Percentiles rank a stretch among this genome's conserved stretches.
phyloP scores from a whole-genome alignment of 2,329 filamentous ascomycete genomes.

The Neurospora crassa region DNA sequence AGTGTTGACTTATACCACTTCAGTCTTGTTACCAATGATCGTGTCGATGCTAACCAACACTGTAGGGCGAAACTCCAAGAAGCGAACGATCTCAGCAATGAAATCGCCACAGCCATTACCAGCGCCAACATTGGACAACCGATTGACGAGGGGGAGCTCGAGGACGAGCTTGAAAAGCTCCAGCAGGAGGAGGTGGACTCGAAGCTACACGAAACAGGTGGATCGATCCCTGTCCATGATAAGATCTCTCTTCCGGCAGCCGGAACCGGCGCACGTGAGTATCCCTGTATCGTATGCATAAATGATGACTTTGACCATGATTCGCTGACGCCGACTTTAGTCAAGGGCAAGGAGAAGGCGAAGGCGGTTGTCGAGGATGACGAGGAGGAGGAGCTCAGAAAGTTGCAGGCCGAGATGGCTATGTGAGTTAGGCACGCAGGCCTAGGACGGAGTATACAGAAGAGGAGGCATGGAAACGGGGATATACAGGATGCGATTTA shows the following conservation, averaged over 20 bases:
- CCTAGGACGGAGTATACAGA: neutral
- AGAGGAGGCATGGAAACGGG: neutral
- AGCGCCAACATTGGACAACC: conserved; percentile 55
- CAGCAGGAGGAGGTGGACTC: conserved; percentile 91
- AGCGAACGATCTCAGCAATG: conserved; percentile 85
- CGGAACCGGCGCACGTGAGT: conserved; percentile 67
- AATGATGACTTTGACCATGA: neutral
- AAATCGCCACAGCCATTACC: conserved; percentile 82
- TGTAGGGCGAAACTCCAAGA: conserved; percentile 80
- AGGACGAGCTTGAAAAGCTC: conserved; percentile 73
- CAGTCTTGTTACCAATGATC: neutral
- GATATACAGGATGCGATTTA: neutral
- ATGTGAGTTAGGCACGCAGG: conserved; percentile 45
- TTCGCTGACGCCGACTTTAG: conserved; percentile 24
- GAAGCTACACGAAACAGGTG: conserved; percentile 81
- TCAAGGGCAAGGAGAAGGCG: conserved; percentile 40
- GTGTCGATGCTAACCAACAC: conserved; percentile 22
- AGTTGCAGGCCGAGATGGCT: conserved; percentile 93
- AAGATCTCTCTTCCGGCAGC: conserved; percentile 69
- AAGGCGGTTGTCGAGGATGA: conserved; percentile 67
- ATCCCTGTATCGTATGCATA: neutral
- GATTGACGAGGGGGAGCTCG: conserved; percentile 78
- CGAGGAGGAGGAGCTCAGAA: conserved; percentile 89
- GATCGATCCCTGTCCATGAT: conserved; percentile 69
- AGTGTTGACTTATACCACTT: conserved; percentile 26